phyloP scores from a whole-genome alignment of 2,329 filamentous ascomycete genomes.

The Sporothrix dimorphospora region DNA sequence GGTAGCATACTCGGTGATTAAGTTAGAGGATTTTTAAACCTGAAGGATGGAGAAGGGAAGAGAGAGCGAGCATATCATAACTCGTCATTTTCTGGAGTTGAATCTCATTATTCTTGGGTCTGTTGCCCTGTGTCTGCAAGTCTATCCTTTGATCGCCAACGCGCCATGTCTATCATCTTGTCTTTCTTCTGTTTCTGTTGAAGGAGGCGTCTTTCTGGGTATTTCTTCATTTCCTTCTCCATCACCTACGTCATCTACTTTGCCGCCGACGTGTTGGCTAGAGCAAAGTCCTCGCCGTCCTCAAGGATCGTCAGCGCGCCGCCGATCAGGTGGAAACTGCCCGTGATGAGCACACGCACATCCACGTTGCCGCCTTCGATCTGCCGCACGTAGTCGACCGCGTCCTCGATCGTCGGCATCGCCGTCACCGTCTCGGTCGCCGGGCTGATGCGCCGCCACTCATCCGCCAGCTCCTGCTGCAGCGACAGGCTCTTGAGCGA shows the following conservation, averaged over 20 bases:
- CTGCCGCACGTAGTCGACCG: constrained; percentile 46
- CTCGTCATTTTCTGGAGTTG: constrained; percentile 15
- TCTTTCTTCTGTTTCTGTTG: background rate
- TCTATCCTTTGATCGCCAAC: background rate
- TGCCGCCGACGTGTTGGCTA: constrained; percentile 23
- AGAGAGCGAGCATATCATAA: background rate
- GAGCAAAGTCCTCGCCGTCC: constrained; percentile 31
- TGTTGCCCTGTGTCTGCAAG: background rate
- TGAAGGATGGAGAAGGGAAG: background rate
- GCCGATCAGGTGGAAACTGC: constrained; percentile 53
- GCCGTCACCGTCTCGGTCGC: constrained; percentile 49
- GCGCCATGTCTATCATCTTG: constrained; percentile 9
- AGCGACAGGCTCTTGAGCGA: constrained; percentile 55
- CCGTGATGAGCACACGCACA: constrained; percentile 47
- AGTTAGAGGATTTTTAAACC: constrained; percentile 51
- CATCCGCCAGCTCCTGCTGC: constrained; percentile 55
- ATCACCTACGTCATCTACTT: background rate
- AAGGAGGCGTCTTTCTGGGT: background rate
- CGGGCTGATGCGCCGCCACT: constrained; percentile 54
- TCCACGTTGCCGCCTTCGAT: constrained; percentile 21
- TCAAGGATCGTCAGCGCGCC: constrained; percentile 41
- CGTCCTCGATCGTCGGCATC: constrained; percentile 58
- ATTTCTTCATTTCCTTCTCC: background rate
- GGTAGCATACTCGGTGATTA: constrained; percentile 53
- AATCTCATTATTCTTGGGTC: constrained; percentile 12